phyloP scores from a whole-genome alignment of 2,329 filamentous ascomycete species.

The Emmonsiellopsis sp. region DNA sequence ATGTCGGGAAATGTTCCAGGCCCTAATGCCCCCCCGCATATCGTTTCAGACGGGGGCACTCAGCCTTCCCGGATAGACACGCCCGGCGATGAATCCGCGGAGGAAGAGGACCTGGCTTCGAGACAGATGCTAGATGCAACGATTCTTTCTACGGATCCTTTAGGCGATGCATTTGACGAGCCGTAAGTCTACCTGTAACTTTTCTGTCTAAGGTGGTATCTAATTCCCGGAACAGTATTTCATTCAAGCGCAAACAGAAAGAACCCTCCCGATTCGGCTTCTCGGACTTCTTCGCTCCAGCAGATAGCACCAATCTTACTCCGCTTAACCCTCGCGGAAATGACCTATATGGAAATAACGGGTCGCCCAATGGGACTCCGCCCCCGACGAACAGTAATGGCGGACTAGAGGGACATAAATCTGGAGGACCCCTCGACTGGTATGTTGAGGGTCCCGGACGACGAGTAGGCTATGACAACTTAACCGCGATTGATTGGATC shows the following conservation, averaged over 20 bases:
- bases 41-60: not conserved
- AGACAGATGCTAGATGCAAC: conserved; percentile 14
- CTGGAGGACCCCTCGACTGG: conserved; percentile 57
- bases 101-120: conserved; percentile 14
- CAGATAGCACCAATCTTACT: conserved; percentile 6
- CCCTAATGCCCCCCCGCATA: conserved; percentile 1
- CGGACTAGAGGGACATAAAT: conserved; percentile 26
- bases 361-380: not conserved
- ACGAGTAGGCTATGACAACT: conserved; percentile 87
- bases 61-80: not conserved
- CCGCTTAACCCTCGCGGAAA: conserved; percentile 16
- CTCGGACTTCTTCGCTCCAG: conserved; percentile 28
- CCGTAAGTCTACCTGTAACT: conserved; percentile 21
- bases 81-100: conserved; percentile 11
- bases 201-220: not conserved
- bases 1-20: conserved; percentile 8
- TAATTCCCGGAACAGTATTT: conserved; percentile 21
- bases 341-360: not conserved
- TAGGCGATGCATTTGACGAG: conserved; percentile 23
- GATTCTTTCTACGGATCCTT: conserved; percentile 17
- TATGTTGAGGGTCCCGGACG: conserved; percentile 80
- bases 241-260: conserved; percentile 36
- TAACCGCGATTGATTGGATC: conserved; percentile 98
- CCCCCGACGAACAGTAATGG: conserved; percentile 13
- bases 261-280: conserved; percentile 29